Conservation (phyloP, 2,329 filamentous ascomycete genomes). For the Colletotrichum karsti region DNA sequence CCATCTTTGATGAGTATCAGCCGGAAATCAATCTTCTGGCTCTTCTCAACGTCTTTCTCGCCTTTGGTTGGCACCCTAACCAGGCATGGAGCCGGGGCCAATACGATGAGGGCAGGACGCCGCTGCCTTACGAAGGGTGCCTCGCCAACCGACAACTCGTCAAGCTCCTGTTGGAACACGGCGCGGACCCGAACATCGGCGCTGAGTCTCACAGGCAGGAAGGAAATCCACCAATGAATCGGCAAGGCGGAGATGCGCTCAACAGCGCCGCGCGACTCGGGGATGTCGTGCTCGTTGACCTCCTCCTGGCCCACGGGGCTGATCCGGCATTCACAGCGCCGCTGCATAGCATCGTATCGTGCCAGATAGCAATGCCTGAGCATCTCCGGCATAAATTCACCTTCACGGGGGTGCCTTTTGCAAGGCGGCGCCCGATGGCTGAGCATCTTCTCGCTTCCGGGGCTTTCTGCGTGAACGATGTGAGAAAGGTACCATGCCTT, state of each 20-base stretch:
- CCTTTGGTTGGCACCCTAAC: background rate
- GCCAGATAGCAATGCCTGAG: background rate
- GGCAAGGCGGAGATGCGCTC: background rate
- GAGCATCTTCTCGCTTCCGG: background rate
- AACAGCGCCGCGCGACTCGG: background rate
- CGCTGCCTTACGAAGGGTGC: background rate
- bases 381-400: background rate
- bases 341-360: background rate
- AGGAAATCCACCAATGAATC: background rate
- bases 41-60: background rate
- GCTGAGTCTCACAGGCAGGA: background rate
- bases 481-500: background rate
- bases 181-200: background rate
- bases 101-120: background rate
- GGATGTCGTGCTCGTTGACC: background rate
- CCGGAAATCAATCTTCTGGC: fast-evolving
- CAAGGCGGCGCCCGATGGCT: background rate
- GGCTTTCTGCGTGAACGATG: background rate
- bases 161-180: background rate
- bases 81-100: background rate
- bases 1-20: background rate
- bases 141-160: background rate
- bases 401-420: fast-evolving
- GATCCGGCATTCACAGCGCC: background rate
- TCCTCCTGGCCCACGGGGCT: background rate